Evolutionary conservation across 352 stramenopile species (phyloP).

Genomic region (Elongisporangium anandrum): DNA sequence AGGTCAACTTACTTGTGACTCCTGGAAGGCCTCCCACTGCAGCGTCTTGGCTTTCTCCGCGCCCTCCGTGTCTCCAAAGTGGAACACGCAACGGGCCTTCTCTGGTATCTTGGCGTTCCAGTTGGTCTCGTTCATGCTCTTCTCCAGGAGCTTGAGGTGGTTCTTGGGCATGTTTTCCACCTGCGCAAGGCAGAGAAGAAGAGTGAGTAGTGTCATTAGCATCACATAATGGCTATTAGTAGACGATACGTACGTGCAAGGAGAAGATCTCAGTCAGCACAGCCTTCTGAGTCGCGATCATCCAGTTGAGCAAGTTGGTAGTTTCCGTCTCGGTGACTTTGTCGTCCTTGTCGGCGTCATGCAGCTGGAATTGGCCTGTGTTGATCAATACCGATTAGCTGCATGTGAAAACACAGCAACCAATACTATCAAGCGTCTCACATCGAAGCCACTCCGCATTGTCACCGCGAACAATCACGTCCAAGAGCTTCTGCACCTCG

Average conservation of each 20-base stretch:
- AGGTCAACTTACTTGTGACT: slow-evolving; percentile 35
- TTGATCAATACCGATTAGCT: background rate
- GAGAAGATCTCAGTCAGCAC: slow-evolving; percentile 60
- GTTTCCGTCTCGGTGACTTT: slow-evolving; percentile 54
- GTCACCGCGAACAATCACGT: slow-evolving; percentile 29
- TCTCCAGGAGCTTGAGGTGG: slow-evolving; percentile 41
- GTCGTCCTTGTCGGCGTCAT: slow-evolving; percentile 48
- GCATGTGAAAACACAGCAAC: background rate
- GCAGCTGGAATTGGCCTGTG: slow-evolving; percentile 55
- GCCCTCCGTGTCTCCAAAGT: slow-evolving; percentile 62
- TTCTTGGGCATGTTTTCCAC: slow-evolving; percentile 66
- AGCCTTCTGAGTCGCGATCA: slow-evolving; percentile 47
- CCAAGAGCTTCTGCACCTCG: slow-evolving; percentile 39
- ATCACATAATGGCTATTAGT: background rate
- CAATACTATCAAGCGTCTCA: slow-evolving; percentile 1
- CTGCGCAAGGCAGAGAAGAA: slow-evolving; percentile 12
- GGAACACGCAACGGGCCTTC: slow-evolving; percentile 71
- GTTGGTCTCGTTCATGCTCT: slow-evolving; percentile 49
- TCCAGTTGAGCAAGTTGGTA: slow-evolving; percentile 50
- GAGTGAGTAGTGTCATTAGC: background rate
- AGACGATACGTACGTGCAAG: slow-evolving; percentile 31
- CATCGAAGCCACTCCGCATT: slow-evolving; percentile 13
- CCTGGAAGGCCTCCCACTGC: slow-evolving; percentile 55
- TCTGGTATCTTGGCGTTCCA: slow-evolving; percentile 71
- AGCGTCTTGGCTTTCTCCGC: slow-evolving; percentile 38